Evolutionary conservation across 352 stramenopile species (phyloP), one percentile per base, ranked within the genome.

Genomic region (Phytopythium delawarense): DNA sequence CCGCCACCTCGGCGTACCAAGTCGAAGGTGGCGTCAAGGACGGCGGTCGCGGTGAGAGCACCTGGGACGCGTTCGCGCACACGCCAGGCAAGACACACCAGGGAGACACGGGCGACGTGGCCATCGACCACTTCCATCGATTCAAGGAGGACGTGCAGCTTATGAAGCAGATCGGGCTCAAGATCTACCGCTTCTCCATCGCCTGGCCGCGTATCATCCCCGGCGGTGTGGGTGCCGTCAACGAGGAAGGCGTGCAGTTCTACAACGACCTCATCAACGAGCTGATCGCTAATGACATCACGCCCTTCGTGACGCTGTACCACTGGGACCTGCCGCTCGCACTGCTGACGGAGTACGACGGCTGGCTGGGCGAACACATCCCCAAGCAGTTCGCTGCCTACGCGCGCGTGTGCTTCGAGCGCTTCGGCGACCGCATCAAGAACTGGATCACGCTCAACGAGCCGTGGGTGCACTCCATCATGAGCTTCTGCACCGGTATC

Each of bases 381-480:
- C 67, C 75, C 18, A 65, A 84, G 15, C 77, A 79, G n/a, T 96
- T 94, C 67, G 79, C 72, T 2, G 67, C 79, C n/a, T 98, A 98
- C 64, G 87, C 89, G 25, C 71, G 82, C 45, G 74, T 97, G n/a
- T 97, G 88, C 60, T 98, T 98, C 71, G 65, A 88, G 39, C 72
- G 73, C 44, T 98, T 98, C 72, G 92, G 92, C 42, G 86, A 97
- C 68, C 78, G 92, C 52, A 92, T 98, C 25, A 97, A 97, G 73
- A 82, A 81, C 57, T 98, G 93, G 92, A 79, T 97, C 32, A 98
- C 92, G 30, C 74, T 98, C 48, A 98, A 98, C 69, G 93, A 98
- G 75, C 73, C 88, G 7, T 97, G 89, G 58, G 88, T 95, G 66
- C 50, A 80, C 92, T 23, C 84, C 12, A 79, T 97, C 55, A 78